Evolutionary conservation across 257 asterid species (phyloP), one percentile per base, ranked within the genome.

Genomic region (Plantago elongata): DNA sequence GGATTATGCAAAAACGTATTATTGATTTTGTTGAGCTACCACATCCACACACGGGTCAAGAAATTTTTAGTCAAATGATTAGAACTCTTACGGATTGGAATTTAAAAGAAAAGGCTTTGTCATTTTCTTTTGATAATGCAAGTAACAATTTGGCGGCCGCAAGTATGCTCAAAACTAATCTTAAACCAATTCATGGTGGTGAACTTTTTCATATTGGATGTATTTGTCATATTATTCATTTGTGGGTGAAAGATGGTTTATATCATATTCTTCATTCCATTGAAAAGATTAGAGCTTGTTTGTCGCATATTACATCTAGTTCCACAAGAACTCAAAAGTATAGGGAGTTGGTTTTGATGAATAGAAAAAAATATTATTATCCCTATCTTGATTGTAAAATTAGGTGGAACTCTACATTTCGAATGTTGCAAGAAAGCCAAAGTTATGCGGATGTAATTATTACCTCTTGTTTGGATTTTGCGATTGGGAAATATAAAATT

Each of bases 161-260:
- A 14, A 17, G 22, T 11, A 48, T 48, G 54, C 54, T n/a, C 16
- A 11, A 3, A 14, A 7, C 9, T 5, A 13, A 17, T 49, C 54
- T 49, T n/a, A 14, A 49, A 13, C 22, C 22, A 9, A 49, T 49
- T 49, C 9, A 13, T 17, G n/a, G n/a, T n/a, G n/a, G n/a, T n/a
- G n/a, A n/a, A n/a, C n/a, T n/a, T n/a, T n/a, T n/a, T n/a, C n/a
- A n/a, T n/a, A n/a, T n/a, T n/a, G n/a, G n/a, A n/a, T n/a, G n/a
- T n/a, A n/a, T n/a, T n/a, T n/a, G n/a, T n/a, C n/a, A 49, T 49
- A 49, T 49, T n/a, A 14, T 49, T 49, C 54, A 13, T 48, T n/a
- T 48, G 9, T 48, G 54, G 13, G 54, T 49, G 3, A 45, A 45
- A 45, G 49, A 14, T 47, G 52, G 52, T 12, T 47, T 47, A 12